Percentiles rank a stretch among this genome's conserved stretches.
phyloP scores from a whole-genome alignment of 1,284 basidiomycete genomes.

The Cerioporus squamosus region DNA sequence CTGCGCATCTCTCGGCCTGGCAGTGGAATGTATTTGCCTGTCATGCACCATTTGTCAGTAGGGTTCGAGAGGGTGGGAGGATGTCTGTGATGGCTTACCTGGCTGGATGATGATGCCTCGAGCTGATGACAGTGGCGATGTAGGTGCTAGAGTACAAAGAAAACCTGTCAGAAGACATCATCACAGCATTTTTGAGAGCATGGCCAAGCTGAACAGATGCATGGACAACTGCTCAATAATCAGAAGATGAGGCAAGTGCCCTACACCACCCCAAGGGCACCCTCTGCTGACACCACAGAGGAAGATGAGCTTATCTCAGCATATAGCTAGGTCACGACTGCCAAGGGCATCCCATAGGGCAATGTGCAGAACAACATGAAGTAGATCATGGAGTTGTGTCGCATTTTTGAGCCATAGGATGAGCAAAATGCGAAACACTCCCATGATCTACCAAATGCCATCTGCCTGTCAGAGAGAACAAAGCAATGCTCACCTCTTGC shows the following conservation, averaged over 20 bases:
- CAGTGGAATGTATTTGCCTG: conserved; percentile 23
- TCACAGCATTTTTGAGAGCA: no score
- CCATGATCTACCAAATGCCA: not conserved
- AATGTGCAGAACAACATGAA: not conserved
- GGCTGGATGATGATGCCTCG: not conserved
- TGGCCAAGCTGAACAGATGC: no score
- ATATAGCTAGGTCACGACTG: no score
- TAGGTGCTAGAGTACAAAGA: conserved; percentile 14
- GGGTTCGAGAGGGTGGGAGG: no score
- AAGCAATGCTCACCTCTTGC: conserved; percentile 20
- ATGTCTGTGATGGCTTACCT: not conserved
- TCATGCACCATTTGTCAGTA: not conserved
- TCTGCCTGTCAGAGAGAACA: not conserved
- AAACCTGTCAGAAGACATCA: not conserved
- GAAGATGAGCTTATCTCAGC: no score
- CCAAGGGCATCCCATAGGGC: not conserved
- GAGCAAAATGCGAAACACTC: not conserved
- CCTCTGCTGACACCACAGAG: no score
- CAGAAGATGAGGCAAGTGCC: no score
- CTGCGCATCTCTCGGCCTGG: conserved; percentile 22
- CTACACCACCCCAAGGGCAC: no score
- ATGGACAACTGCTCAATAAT: no score
- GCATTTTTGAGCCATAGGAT: no score
- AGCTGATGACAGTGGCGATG: conserved; percentile 12
- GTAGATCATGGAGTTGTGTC: not conserved